Base-by-base conservation (phyloP, 108 stramenopile species). In the Skeletonema menzelii region DNA sequence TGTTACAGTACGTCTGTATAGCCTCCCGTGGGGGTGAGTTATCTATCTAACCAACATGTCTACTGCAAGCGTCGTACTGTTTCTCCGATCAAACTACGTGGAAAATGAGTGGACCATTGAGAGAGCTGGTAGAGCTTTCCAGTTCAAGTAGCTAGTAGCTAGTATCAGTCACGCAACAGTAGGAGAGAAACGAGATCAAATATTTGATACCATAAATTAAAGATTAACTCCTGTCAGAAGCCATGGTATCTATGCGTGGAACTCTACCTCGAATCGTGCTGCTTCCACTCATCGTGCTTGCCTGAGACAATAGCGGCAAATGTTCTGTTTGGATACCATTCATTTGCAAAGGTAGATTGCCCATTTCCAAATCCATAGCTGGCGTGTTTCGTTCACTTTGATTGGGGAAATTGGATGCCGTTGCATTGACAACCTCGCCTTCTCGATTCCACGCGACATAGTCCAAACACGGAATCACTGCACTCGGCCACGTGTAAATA, bases 381-480 rank as follows among this genome's bases (percentile, higher is more conserved):
- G 44, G 4, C 4, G 20, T 59, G 42, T 80, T 63, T 28, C 44
- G 47, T 30, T 8, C 34, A 2, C 30, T 66, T 49, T 40, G 20
- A 55, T 63, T 58, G 7, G 69, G 12, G 7, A 4, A 19, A 60
- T 31, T 26, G 40, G 56, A 37, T 26, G 68, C 31, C 26, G 35
- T 37, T 30, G 28, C 40, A 14, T 70, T 56, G 11, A 53, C 57
- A 57, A 82, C 77, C 27, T 69, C 46, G 19, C 81, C 84, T 1
- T 67, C 40, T 31, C 34, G 44, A 60, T 86, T 71, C 85, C 85
- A 86, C 5, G 80, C 60, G 30, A 82, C 80, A 57, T 84, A 70
- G 49, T 85, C 77, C 26, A 85, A 19, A 61, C 84, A 85, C 11
- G 84, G 84, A 49, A 79, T 8, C 26, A 73, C 26, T 27, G 55